Evolutionary conservation across 2,329 filamentous ascomycete genomes (phyloP), one percentile per base, ranked within the genome.

Genomic region (Exophiala sp.): DNA sequence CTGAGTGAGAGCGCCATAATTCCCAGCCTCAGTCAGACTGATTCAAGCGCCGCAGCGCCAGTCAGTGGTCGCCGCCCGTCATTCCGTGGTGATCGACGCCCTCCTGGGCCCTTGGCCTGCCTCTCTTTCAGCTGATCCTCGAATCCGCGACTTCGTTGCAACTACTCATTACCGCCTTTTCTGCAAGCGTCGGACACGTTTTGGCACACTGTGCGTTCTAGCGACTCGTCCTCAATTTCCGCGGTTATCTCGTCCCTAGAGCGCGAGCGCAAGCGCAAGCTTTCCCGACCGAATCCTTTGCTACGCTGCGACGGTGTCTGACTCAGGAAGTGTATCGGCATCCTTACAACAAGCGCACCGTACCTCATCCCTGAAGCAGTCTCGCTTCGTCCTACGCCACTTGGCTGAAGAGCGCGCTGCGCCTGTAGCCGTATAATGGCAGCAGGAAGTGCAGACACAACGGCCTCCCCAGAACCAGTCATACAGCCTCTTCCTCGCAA

Each of bases 401-500:
- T 21, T 22, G 37, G 48, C 37, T 34, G 40, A 51, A 41, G 39
- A 42, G 43, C 43, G 47, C 53, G 44, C 46, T 46, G 54, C 54
- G 50, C 46, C 52, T 52, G 46, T 46, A 52, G 53, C 53, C 56
- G 43, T 30, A 55, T 45, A 27, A 58, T 58, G 56, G 54, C 56
- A 13, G 57, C 56, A 46, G 51, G 48, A 52, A 51, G 51, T 43
- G 44, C 51, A 47, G 53, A 48, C 13, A 41, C 53, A 30, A 30
- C 43, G 40, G 47, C 23, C 46, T 44, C 51, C 48, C 48, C 55
- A 38, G 55, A 50, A 43, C 14, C 52, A 30, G 54, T 58, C 29
- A 37, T 38, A 38, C 53, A 48, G 16, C 24, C 55, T 43, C 34
- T 45, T 11, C 67, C 67, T 38, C 62, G 62, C 35, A 62, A 63